Base-by-base conservation (phyloP, 352 stramenopile genomes). In the Pythium insidiosum region DNA sequence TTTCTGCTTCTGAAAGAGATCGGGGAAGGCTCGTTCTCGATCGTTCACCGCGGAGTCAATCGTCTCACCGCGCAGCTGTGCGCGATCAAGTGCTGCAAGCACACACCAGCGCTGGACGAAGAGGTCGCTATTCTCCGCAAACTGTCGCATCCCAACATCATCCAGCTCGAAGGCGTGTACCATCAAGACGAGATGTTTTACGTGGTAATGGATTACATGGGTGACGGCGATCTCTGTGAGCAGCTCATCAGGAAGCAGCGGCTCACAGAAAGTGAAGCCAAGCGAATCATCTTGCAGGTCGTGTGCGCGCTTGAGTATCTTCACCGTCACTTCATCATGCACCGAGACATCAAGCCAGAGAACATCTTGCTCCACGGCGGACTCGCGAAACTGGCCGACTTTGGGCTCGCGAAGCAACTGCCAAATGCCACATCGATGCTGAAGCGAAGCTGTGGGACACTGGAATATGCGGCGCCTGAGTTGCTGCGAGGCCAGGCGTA, bases 131-230 rank as follows among this genome's bases (percentile, higher is more conserved):
- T 91, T 42, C 49, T 91, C 47, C 63, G 59, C 4, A 68, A 63
- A 16, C 38, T 91, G 2, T 61, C 67, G 20, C 77, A 90, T 23
- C 73, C 74, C 2, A 91, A 88, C 35, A 58, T 91, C 19, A 63
- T 88, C 19, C 53, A 56, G 3, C 40, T 91, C 3, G 68, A 91
- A 49, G 75, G 71, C 6, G 73, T 91, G 3, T 91, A 84, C 54
- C 31, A 67, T 4, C 70, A 81, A 15, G 63, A 84, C 42, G 60
- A 75, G 33, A 80, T 88, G 40, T 82, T 81, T 52, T 91, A 85
- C 43, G 71, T 91, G 22, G 75, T 88, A 38, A 86, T 91, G 73
- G 78, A 88, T 39, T 82, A 82, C 42, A 74, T 91, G 55, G 70
- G 79, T 19, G 63, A 84, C 31, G 78, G 78, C 4, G 78, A 91